Evolutionary conservation across 129 eudicot species (phyloP).

Genomic region (Arctium minus): DNA sequence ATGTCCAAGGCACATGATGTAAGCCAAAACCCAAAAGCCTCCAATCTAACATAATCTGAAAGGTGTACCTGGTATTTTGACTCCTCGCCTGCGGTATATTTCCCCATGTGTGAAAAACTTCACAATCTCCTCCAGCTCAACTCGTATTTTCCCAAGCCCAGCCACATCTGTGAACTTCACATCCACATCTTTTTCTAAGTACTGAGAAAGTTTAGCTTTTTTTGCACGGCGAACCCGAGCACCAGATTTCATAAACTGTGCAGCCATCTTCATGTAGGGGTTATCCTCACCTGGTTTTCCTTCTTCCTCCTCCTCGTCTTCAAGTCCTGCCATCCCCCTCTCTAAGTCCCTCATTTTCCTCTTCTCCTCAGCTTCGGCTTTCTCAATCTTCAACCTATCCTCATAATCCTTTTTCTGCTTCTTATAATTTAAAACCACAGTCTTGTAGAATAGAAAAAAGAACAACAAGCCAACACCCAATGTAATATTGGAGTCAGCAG

Average conservation of each 20-base stretch:
- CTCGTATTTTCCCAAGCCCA: slow-evolving; percentile 90
- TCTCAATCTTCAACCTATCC: slow-evolving; percentile 78
- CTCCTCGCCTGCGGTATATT: slow-evolving; percentile 93
- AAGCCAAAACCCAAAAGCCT: background rate
- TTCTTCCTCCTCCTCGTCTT: slow-evolving; percentile 55
- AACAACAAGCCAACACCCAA: slow-evolving; percentile 56
- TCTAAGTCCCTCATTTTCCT: slow-evolving; percentile 70
- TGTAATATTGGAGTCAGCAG: slow-evolving; percentile 45
- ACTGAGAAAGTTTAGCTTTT: slow-evolving; percentile 53
- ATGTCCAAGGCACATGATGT: background rate
- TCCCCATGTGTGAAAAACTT: slow-evolving; percentile 96
- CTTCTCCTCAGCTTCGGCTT: slow-evolving; percentile 84
- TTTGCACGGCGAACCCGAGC: slow-evolving; percentile 83
- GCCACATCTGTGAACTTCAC: slow-evolving; percentile 98
- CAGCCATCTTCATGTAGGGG: slow-evolving; percentile 77
- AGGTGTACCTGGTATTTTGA: slow-evolving; percentile 83
- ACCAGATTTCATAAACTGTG: slow-evolving; percentile 88
- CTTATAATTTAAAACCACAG: slow-evolving; percentile 70
- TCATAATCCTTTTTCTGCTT: slow-evolving; percentile 83
- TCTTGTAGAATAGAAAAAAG: slow-evolving; percentile 61
- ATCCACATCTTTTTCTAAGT: slow-evolving; percentile 71
- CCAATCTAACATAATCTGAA: background rate
- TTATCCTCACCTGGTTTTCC: slow-evolving; percentile 59
- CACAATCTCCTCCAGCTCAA: slow-evolving; percentile 94
- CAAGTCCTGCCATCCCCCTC: slow-evolving; percentile 56